phyloP scores from a whole-genome alignment of 352 stramenopile species.

The Pythium brachiatum region DNA sequence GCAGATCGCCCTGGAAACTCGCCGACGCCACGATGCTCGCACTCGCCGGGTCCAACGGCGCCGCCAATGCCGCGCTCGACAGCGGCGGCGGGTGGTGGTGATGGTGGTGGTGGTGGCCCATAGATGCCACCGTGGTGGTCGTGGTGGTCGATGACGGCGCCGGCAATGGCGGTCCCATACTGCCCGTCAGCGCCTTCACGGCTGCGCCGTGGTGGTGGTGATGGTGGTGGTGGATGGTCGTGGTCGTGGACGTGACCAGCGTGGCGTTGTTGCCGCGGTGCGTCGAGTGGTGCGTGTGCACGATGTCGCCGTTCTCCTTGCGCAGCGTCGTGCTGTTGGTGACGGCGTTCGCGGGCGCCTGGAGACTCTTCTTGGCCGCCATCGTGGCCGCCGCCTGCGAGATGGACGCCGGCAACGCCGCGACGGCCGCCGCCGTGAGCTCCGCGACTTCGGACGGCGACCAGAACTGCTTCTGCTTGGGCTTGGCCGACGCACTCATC shows the following conservation, averaged over 20 bases:
- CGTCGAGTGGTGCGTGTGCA: constrained; percentile 76
- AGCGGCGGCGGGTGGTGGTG: constrained; percentile 40
- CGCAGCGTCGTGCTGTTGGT: constrained; percentile 59
- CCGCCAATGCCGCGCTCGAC: constrained; percentile 1
- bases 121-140: constrained; percentile 25
- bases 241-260: constrained; percentile 74
- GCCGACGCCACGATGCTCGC: constrained; percentile 41
- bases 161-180: not conserved
- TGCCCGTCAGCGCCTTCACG: not conserved
- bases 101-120: constrained; percentile 38
- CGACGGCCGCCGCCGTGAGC: constrained; percentile 69
- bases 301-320: constrained; percentile 72
- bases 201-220: constrained; percentile 14
- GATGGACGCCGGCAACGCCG: constrained; percentile 61
- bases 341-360: constrained; percentile 29
- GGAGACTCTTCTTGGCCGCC: constrained; percentile 11
- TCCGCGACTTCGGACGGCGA: constrained; percentile 75
- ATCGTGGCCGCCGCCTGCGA: constrained; percentile 34
- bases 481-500: constrained; percentile 15
- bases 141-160: constrained; percentile 7
- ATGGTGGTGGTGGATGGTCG: constrained; percentile 69
- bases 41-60: constrained; percentile 33
- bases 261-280: constrained; percentile 67
- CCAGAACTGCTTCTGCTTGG: constrained; percentile 67
- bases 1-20: constrained; percentile 76